Evolutionary conservation across 2,329 filamentous ascomycete genomes (phyloP).

Genomic region (Xylaria sp.): DNA sequence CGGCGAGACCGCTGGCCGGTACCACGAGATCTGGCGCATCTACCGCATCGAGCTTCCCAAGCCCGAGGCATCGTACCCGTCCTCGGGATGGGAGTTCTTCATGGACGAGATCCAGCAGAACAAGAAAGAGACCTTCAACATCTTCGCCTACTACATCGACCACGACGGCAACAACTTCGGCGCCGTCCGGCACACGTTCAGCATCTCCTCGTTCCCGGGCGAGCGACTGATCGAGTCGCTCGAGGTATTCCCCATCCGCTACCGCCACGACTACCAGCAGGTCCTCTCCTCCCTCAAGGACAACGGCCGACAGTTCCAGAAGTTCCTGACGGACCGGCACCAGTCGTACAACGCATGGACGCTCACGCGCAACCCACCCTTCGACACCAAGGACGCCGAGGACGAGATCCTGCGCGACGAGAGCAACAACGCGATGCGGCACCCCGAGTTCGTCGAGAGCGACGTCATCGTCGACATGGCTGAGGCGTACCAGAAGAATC

Average conservation of each 20-base stretch:
- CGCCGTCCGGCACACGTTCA: conserved; percentile 46
- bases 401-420: conserved; percentile 42
- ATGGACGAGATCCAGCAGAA: conserved; percentile 42
- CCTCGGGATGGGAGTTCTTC: conserved; percentile 45
- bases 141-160: conserved; percentile 51
- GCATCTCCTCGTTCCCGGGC: conserved; percentile 44
- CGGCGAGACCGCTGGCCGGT: conserved; percentile 44
- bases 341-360: conserved; percentile 51
- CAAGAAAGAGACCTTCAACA: conserved; percentile 42
- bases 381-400: conserved; percentile 36
- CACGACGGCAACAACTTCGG: conserved; percentile 48
- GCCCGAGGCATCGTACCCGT: conserved; percentile 39
- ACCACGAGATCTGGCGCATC: conserved; percentile 49
- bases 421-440: conserved; percentile 42
- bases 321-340: conserved; percentile 45
- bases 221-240: conserved; percentile 47
- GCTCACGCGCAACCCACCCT: conserved; percentile 46
- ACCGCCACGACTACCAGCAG: conserved; percentile 43
- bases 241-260: conserved; percentile 48
- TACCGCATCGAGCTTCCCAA: conserved; percentile 44
- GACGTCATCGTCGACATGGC: conserved; percentile 52
- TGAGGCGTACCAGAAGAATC: conserved; percentile 48
- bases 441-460: conserved; percentile 49
- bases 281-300: conserved; percentile 42
- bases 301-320: conserved; percentile 44